Evolutionary conservation across 1,284 basidiomycete genomes (phyloP), one percentile per base, ranked within the genome.

Genomic region (Sporisorium exsertum): DNA sequence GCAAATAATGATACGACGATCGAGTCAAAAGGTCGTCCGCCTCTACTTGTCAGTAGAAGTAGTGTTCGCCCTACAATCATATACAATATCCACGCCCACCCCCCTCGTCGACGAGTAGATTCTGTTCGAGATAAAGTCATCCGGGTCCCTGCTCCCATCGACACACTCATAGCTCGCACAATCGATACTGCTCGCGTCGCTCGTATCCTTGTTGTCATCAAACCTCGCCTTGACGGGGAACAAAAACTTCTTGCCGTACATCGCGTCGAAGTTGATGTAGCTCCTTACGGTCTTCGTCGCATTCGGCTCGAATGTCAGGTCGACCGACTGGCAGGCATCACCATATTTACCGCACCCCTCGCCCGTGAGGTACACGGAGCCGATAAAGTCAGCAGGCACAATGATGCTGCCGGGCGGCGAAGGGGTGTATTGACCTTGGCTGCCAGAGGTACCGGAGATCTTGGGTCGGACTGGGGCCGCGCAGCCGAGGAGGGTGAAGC

Each of bases 221-320:
- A 73, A 73, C 45, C 65, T 56, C n/a, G 71, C 71, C 22, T 53
- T 68, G 35, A 64, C 64, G 1, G 71, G 71, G 45, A 33, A 73
- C 5, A 58, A 35, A 58, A 73, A 73, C 49, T 68, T 73, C 29
- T 64, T 68, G 16, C 58, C 58, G 9, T 42, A n/a, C 61, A 68
- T 64, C 12, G 65, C 71, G 22, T 68, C 64, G 8, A 58, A 60
- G 40, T 73, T 73, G 45, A 73, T 58, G 20, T 68, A 73, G 52
- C 61, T 64, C 35, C 51, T 27, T 10, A 68, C 65, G 0, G 71
- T 73, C 20, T 68, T 56, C 32, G 18, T 73, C 13, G 71, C 53
- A 6, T 73, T 50, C n/a, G 64, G 50, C 50, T 58, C 45, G 46
- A 73, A 73, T 10, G 71, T 73, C 12, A 73, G 54, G 9, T 73